Percentiles rank a stretch among this genome's conserved stretches.
Conservation (phyloP, 1,284 basidiomycete species). For the Cerioporus squamosus region DNA sequence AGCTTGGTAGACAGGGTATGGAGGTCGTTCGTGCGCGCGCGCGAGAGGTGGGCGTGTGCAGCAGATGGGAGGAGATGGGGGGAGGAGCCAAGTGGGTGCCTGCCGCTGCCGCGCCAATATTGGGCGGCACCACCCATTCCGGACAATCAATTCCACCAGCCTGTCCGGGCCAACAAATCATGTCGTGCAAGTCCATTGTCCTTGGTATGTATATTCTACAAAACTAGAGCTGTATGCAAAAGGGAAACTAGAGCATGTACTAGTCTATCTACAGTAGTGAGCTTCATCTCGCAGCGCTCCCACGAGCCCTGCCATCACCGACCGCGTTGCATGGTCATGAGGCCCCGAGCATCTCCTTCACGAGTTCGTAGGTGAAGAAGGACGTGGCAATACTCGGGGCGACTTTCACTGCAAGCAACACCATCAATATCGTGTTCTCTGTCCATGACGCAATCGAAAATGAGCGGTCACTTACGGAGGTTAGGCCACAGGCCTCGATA, state of each 20-base stretch:
- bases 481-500: constrained; percentile 94
- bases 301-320: constrained; percentile 3
- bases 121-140: constrained; percentile 17
- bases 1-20: constrained; percentile 16
- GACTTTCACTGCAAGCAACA: constrained; percentile 69
- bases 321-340: constrained; percentile 25
- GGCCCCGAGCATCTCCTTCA: constrained; percentile 46
- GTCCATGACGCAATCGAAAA: constrained; percentile 13
- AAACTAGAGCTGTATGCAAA: neutral
- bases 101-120: constrained; percentile 7
- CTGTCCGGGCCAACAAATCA: neutral
- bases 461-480: constrained; percentile 64
- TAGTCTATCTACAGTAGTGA: constrained; percentile 22
- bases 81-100: constrained; percentile 9
- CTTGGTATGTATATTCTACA: constrained; percentile 17
- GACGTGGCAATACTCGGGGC: constrained; percentile 92
- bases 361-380: constrained; percentile 81
- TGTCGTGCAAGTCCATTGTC: constrained; percentile 4
- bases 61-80: constrained; percentile 6
- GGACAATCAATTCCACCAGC: constrained; percentile 1
- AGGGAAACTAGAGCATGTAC: constrained; percentile 16
- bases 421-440: constrained; percentile 12
- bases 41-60: constrained; percentile 10
- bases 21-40: constrained; percentile 9
- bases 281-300: constrained; percentile 10